A percentile compares a stretch with the other conserved stretches of the same genome.
Evolutionary conservation across 2,329 filamentous ascomycete genomes (phyloP).

Genomic region (Aspergillus awamori): DNA sequence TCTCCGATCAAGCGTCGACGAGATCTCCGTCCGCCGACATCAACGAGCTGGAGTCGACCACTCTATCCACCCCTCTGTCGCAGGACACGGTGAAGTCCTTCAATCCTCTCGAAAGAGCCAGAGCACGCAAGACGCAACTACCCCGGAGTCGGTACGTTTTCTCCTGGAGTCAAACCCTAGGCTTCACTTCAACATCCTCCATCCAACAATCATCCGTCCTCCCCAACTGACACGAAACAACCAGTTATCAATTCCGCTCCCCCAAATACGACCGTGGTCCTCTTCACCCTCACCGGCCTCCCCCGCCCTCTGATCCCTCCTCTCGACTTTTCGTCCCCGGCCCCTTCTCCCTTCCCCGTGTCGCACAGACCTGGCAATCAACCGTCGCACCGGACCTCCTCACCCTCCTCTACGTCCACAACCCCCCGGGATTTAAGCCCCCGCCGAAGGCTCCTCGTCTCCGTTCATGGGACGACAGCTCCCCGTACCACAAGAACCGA

Average conservation of each 20-base stretch:
- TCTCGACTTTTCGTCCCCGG: slow-evolving; percentile 89
- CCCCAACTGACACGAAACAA: not conserved
- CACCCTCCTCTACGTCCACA: slow-evolving; percentile 84
- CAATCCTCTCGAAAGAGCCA: slow-evolving; percentile 53
- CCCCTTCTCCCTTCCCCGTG: slow-evolving; percentile 82
- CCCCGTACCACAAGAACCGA: slow-evolving; percentile 92
- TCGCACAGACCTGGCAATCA: slow-evolving; percentile 86
- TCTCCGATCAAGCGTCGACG: slow-evolving; percentile 46
- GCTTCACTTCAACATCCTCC: slow-evolving; percentile 3
- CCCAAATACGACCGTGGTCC: slow-evolving; percentile 95
- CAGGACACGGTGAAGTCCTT: slow-evolving; percentile 51
- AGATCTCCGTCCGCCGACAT: slow-evolving; percentile 35
- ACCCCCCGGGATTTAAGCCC: slow-evolving; percentile 71
- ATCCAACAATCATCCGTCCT: slow-evolving; percentile 8
- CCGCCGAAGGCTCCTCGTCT: slow-evolving; percentile 66
- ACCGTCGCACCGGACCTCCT: slow-evolving; percentile 87
- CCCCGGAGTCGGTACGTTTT: slow-evolving; percentile 57
- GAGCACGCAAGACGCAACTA: slow-evolving; percentile 45
- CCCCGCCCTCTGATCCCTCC: slow-evolving; percentile 79
- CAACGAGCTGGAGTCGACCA: slow-evolving; percentile 52
- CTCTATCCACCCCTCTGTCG: slow-evolving; percentile 44
- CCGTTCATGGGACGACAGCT: slow-evolving; percentile 83
- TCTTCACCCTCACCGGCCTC: slow-evolving; percentile 88
- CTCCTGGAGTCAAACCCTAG: not conserved
- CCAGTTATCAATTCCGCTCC: slow-evolving; percentile 89